phyloP scores from a whole-genome alignment of 352 stramenopile species.

The Poterioochromonas sp. region DNA sequence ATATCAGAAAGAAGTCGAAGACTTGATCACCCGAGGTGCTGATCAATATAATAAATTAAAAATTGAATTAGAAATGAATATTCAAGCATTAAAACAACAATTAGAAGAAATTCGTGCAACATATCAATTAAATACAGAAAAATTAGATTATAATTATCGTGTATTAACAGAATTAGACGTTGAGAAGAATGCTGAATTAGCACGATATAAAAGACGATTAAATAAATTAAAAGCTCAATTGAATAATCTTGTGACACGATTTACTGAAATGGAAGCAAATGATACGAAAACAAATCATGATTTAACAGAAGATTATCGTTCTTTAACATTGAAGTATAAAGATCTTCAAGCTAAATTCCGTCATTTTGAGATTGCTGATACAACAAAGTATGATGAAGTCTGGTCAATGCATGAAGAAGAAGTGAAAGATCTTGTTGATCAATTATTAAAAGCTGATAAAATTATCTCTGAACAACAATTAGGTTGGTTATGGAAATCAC shows the following conservation, averaged over 20 bases:
- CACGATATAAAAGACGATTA: conserved; percentile 82
- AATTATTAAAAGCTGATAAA: conserved; percentile 69
- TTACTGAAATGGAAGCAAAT: conserved; percentile 73
- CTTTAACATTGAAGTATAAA: conserved; percentile 87
- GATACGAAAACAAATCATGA: conserved; percentile 77
- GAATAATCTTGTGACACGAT: conserved; percentile 71
- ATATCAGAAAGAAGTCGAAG: conserved; percentile 78
- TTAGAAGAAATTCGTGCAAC: conserved; percentile 86
- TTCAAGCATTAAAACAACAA: conserved; percentile 88
- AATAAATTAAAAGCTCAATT: conserved; percentile 80
- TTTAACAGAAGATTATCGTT: conserved; percentile 81
- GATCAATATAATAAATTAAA: conserved; percentile 91
- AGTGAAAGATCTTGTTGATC: conserved; percentile 62
- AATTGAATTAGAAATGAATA: conserved; percentile 90
- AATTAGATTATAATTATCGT: conserved; percentile 90
- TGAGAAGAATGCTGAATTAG: conserved; percentile 81
- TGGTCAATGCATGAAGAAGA: conserved; percentile 83
- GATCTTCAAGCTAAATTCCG: conserved; percentile 85
- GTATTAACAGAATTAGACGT: conserved; percentile 85
- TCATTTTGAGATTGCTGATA: conserved; percentile 80
- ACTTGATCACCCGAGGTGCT: conserved; percentile 70
- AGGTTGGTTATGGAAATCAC: conserved; percentile 62
- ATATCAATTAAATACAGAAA: conserved; percentile 90
- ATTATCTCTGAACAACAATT: conserved; percentile 80
- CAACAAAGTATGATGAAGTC: conserved; percentile 70